These are phyloP conservation scores for Geotrichum fermentans DNA, from an alignment of 1,139 yeast species.

Conservation along the genomic window DNA sequence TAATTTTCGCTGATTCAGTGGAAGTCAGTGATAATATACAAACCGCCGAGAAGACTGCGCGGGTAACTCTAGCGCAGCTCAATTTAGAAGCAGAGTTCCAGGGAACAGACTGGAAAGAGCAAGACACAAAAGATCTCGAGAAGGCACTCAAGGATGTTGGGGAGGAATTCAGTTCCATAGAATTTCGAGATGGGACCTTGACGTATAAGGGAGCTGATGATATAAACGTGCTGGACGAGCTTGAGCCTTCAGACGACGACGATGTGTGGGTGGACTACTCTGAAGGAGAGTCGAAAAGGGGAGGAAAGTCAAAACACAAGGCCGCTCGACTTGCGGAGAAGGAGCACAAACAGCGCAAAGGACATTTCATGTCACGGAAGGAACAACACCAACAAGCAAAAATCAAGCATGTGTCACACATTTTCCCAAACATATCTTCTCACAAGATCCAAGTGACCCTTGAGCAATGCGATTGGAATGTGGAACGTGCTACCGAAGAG, in stretches of 20 bases:
- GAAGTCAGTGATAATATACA: neutral
- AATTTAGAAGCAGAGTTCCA: slow-evolving; percentile 10
- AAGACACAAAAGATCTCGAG: slow-evolving; percentile 12
- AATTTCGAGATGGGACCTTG: slow-evolving; percentile 11
- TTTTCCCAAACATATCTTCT: slow-evolving; percentile 7
- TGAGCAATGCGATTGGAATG: slow-evolving; percentile 6
- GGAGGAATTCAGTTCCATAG: slow-evolving; percentile 12
- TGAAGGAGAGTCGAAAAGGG: neutral
- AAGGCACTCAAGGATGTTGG: slow-evolving; percentile 7
- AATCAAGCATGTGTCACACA: neutral
- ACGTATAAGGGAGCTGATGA: slow-evolving; percentile 12
- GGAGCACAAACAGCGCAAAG: neutral
- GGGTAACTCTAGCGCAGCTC: slow-evolving; percentile 8
- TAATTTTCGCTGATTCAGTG: slow-evolving; percentile 7
- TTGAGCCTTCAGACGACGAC: neutral
- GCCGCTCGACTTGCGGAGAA: neutral
- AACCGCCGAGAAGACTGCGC: slow-evolving; percentile 1
- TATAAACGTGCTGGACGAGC: neutral
- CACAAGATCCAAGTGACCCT: neutral
- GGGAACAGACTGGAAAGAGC: slow-evolving; percentile 13
- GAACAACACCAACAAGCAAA: neutral
- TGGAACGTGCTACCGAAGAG: slow-evolving; percentile 19
- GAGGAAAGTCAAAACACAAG: neutral
- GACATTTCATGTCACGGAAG: neutral
- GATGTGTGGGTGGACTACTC: neutral